A percentile compares a stretch with the other conserved stretches of the same genome.
phyloP scores from a whole-genome alignment of 352 stramenopile genomes.

The Globisporangium viniferum region DNA sequence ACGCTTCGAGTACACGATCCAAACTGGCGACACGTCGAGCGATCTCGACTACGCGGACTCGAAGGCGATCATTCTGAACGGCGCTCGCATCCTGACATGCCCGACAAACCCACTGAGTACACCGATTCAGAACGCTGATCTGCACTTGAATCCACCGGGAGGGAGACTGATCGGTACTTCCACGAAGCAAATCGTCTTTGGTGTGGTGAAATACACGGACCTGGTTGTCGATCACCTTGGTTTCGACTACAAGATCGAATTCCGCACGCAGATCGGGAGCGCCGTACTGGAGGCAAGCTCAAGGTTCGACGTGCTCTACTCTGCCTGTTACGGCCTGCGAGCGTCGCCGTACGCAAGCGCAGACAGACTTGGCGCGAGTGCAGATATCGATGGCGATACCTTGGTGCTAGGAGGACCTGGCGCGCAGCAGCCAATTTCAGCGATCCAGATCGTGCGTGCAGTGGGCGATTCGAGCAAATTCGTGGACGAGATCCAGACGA shows the following conservation, averaged over 20 bases:
- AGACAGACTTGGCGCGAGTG: conserved; percentile 58
- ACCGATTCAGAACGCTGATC: conserved; percentile 54
- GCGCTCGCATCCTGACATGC: conserved; percentile 69
- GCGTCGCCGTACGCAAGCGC: conserved; percentile 53
- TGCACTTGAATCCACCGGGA: conserved; percentile 77
- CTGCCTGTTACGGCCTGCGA: conserved; percentile 61
- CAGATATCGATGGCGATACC: conserved; percentile 64
- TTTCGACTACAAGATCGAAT: conserved; percentile 63
- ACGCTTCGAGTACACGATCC: conserved; percentile 72
- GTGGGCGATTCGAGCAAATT: conserved; percentile 46
- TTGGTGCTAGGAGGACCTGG: conserved; percentile 65
- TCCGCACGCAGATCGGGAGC: conserved; percentile 37
- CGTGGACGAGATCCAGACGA: conserved; percentile 70
- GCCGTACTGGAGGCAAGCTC: conserved; percentile 47
- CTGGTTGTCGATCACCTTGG: conserved; percentile 71
- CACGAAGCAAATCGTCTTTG: conserved; percentile 53
- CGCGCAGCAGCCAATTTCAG: conserved; percentile 52
- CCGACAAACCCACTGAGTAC: conserved; percentile 25
- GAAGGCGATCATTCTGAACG: conserved; percentile 57
- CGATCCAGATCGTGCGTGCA: conserved; percentile 68
- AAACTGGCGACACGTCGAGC: conserved; percentile 60
- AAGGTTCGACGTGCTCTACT: conserved; percentile 69
- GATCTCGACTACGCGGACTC: conserved; percentile 69
- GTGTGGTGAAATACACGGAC: conserved; percentile 58
- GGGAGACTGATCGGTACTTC: conserved; percentile 42